Percentiles rank a stretch among this genome's conserved stretches.
Conservation (phyloP, 2,329 filamentous ascomycete species). For the Clonostachys chloroleuca region DNA sequence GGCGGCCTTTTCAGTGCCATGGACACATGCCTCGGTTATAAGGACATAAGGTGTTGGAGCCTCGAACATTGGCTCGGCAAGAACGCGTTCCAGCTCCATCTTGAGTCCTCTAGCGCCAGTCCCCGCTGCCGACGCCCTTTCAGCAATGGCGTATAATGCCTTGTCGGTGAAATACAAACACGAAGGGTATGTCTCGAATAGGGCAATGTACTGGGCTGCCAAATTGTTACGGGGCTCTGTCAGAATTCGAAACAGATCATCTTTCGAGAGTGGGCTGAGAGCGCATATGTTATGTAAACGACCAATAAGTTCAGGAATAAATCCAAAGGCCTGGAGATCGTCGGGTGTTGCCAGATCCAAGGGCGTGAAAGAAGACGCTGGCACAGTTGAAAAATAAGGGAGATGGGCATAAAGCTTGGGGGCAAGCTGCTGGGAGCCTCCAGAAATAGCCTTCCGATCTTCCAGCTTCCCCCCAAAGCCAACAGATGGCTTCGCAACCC, state of each 20-base stretch:
- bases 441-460: conserved; percentile 40
- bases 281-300: conserved; percentile 88
- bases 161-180: conserved; percentile 79
- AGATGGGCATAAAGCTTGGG: conserved; percentile 54
- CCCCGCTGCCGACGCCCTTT: conserved; percentile 50
- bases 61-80: conserved; percentile 79
- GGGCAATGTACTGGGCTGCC: conserved; percentile 80
- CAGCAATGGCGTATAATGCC: conserved; percentile 77
- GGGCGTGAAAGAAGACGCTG: conserved; percentile 40
- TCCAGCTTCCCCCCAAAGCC: conserved; percentile 87
- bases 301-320: conserved; percentile 95
- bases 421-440: conserved; percentile 56
- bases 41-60: conserved; percentile 72
- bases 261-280: conserved; percentile 66
- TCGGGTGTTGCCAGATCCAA: conserved; percentile 71
- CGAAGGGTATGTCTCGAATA: conserved; percentile 77
- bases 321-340: conserved; percentile 80
- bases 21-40: conserved; percentile 66
- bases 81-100: conserved; percentile 74
- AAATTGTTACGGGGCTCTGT: conserved; percentile 90
- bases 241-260: conserved; percentile 76
- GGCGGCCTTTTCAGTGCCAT: conserved; percentile 51
- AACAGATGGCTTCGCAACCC: conserved; percentile 81
- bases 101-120: conserved; percentile 79
- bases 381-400: conserved; percentile 43